Evolutionary conservation across 2,329 filamentous ascomycete species (phyloP), one percentile per base, ranked within the genome.

Genomic region (Saccharata proteae): DNA sequence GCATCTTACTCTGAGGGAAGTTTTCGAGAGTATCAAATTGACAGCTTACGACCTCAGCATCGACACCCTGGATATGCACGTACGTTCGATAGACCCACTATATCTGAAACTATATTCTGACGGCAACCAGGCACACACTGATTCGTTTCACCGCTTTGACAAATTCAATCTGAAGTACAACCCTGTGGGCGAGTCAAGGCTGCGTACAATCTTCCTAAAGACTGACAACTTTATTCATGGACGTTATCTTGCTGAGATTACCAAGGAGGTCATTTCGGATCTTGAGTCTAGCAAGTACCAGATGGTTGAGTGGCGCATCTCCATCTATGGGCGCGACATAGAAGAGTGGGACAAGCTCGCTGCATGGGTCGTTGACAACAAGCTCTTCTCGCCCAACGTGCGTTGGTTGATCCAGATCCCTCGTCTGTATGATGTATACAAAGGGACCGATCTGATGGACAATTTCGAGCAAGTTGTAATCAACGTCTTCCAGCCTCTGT

Each of bases 151-250:
- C 58, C 82, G 90, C 4, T 98, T 98, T 52, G 90, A 98, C 65
- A 98, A 98, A 57, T 98, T 98, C 69, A 98, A 98, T 53, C 65
- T 98, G 35, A 98, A 98, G 55, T 98, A 98, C 54, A 98, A 98
- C 45, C 90, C 90, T 1, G 77, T 98, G 38, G 90, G 90, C 29
- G 90, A 98, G 58, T 96, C 90, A 25, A 77, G 90, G 34, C 64
- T 98, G 35, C 76, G 90, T 47, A 93, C 90, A n/a, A 98, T 98
- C 44, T 98, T 98, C 54, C 64, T 98, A 33, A 98, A 98, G 63
- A 98, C 90, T 7, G 90, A 98, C 58, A 98, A 98, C 53, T 88
- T 85, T 55, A 93, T 98, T 51, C 77, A 93, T 43, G 90, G 90
- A 20, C 80, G 88, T 29, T 98, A 98, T 52, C 65, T 98, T 25